Evolutionary conservation across 2,329 filamentous ascomycete genomes (phyloP), one percentile per base, ranked within the genome.

Genomic region (Verticillium tricorpus): DNA sequence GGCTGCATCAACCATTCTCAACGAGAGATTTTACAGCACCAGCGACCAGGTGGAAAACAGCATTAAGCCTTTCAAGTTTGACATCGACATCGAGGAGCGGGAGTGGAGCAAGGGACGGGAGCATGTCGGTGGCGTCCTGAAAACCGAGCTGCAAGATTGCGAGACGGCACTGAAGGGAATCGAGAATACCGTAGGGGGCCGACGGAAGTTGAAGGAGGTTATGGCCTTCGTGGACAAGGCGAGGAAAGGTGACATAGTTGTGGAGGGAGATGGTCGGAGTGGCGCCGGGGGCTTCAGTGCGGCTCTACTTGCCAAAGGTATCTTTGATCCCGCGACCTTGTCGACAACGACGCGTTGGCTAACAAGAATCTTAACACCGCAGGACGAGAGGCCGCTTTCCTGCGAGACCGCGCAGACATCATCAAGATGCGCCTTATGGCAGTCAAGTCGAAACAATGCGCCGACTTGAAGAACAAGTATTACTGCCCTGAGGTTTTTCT

Each of bases 41-140:
- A 95, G 91, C 65, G 96, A 99, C 70, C 95, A 98, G 76, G 91
- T 99, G 1, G 95, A 99, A 75, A 98, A 98, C 72, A 99, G 94
- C 73, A 96, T 99, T 77, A 99, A 99, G 76, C 95, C 96, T 0
- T 99, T 94, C 81, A 99, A 99, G 73, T 98, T 94, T 68, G 93
- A 97, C 65, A 96, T 99, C 62, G 95, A 99, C 69, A 88, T 99
- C 55, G 92, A 97, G 70, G 91, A 93, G 45, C 82, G 87, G 8
- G 96, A 99, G 73, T 99, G 95, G 95, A 75, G 82, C 3, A 87
- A 90, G 64, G 93, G 93, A 0, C 84, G 94, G 59, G 93, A 97
- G 56, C 95, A 96, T 68, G 89, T 94, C 1, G 84, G 87, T 45
- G 83, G 81, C 9, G 88, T 95, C 1, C 78, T 99, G n/a, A 96